A percentile compares a stretch with the other conserved stretches of the same genome.
Evolutionary conservation across 2,329 filamentous ascomycete genomes (phyloP).

Genomic region (Aphanocladium album): DNA sequence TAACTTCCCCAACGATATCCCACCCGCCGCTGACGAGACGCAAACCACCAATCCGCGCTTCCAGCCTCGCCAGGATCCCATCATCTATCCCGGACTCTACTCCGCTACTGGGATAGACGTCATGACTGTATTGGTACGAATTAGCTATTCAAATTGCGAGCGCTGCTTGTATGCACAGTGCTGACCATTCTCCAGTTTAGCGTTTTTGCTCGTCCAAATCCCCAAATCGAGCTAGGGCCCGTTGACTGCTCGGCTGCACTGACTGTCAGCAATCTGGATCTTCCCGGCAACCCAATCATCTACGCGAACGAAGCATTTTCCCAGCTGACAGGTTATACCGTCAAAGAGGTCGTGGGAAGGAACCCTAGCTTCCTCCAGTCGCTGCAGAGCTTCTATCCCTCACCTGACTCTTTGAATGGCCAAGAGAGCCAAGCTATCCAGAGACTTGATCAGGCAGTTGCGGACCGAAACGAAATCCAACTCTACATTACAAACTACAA

Average conservation of each 20-base stretch:
- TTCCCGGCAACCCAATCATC: slow-evolving; percentile 72
- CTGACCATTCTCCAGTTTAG: slow-evolving; percentile 38
- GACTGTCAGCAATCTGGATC: slow-evolving; percentile 71
- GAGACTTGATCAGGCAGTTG: slow-evolving; percentile 43
- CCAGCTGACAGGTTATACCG: slow-evolving; percentile 71
- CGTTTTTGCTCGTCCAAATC: slow-evolving; percentile 65
- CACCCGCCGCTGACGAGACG: background rate
- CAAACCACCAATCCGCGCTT: slow-evolving; percentile 13
- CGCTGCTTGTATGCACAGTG: background rate
- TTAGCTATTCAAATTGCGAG: background rate
- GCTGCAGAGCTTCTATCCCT: slow-evolving; percentile 49
- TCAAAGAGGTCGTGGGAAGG: slow-evolving; percentile 66
- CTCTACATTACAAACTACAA: slow-evolving; percentile 69
- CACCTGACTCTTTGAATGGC: slow-evolving; percentile 14
- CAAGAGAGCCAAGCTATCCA: slow-evolving; percentile 51
- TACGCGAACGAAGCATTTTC: slow-evolving; percentile 81
- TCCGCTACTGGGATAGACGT: slow-evolving; percentile 51
- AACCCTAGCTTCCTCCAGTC: slow-evolving; percentile 85
- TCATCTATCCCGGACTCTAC: slow-evolving; percentile 54
- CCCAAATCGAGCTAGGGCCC: slow-evolving; percentile 72
- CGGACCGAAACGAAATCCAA: slow-evolving; percentile 42
- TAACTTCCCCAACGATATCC: slow-evolving; percentile 15
- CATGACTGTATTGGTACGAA: slow-evolving; percentile 48
- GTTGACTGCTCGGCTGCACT: slow-evolving; percentile 83
- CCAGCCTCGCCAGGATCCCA: slow-evolving; percentile 34